These are phyloP conservation scores for sunflower (Helianthus annuus) DNA, from an alignment of 129 eudicot genomes.

Conservation along the genomic window HanXRQr2.0-SUNRISE NC_035448.2:70499441-70499940, in stretches of 20 bases:
- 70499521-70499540: neutral
- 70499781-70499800: conserved; percentile 15
- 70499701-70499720: conserved; percentile 24
- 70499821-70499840: conserved; percentile 32
- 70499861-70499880: conserved; percentile 32
- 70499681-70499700: conserved; percentile 20
- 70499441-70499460: too few relatives aligned
- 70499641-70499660: conserved; percentile 27
- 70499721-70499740: conserved; percentile 8
- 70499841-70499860: conserved; percentile 14
- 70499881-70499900: conserved; percentile 43
- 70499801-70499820: conserved; percentile 22
- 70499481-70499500: neutral
- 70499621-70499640: neutral
- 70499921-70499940: conserved; percentile 29
- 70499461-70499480: too few relatives aligned
- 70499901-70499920: conserved; percentile 38
- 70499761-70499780: conserved; percentile 21
- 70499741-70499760: conserved; percentile 22
- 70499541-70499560: conserved; percentile 26
- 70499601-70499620: conserved; percentile 28
- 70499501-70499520: neutral
- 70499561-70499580: neutral
- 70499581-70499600: conserved; percentile 13
- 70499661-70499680: conserved; percentile 31